Conservation (phyloP, 495 filamentous ascomycete genomes). For the Tuber brumale region DNA sequence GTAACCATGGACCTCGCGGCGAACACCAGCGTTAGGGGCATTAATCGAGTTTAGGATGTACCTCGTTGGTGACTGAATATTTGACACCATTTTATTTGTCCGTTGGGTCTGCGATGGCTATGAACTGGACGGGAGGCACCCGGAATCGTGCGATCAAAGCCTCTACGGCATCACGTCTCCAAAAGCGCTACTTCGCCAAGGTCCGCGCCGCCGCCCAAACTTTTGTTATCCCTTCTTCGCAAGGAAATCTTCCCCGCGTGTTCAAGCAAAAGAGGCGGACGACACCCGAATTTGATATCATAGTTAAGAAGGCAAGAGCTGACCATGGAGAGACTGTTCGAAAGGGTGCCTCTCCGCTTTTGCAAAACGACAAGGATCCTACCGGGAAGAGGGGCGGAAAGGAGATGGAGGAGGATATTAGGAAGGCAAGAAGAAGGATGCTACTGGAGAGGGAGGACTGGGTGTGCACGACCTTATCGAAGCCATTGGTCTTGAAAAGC, state of each 20-base stretch:
- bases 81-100: background rate
- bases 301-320: constrained; percentile 6
- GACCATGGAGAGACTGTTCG: background rate
- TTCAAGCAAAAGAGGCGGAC: constrained; percentile 6
- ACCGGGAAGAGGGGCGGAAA: background rate
- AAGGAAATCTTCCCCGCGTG: background rate
- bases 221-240: constrained; percentile 1
- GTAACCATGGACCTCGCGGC: background rate
- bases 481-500: constrained; percentile 22
- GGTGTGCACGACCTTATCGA: constrained; percentile 30
- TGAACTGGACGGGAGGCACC: constrained; percentile 35
- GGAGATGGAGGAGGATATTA: background rate
- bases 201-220: constrained; percentile 22
- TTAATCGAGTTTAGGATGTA: background rate
- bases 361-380: background rate
- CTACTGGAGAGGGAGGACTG: constrained; percentile 28
- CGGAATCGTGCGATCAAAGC: constrained; percentile 21
- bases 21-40: background rate
- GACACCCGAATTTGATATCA: constrained; percentile 21
- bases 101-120: background rate
- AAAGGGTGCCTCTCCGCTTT: background rate
- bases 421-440: constrained; percentile 24
- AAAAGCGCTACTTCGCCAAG: constrained; percentile 32
- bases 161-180: constrained; percentile 21
- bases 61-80: background rate